A percentile compares a stretch with the other conserved stretches of the same genome.
Evolutionary conservation across 176 grass and related monocot species (phyloP).

Genomic region (Triticum aestivum): DNA sequence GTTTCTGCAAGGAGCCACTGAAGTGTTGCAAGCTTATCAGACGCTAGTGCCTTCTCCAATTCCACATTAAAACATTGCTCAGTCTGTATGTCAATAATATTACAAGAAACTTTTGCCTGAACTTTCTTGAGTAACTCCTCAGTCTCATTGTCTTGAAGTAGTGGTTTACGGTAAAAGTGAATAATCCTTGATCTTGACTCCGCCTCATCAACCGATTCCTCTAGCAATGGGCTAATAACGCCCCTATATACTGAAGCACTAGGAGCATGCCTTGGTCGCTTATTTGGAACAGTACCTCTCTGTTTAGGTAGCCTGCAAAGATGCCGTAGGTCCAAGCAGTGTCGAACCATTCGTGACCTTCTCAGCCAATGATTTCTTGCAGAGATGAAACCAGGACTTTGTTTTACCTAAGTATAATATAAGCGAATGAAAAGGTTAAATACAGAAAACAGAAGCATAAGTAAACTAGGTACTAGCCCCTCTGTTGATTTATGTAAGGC

Average conservation of each 20-base stretch:
- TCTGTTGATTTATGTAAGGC: background rate
- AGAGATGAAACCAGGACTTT: constrained; percentile 26
- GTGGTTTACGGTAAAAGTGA: constrained; percentile 69
- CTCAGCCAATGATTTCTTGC: constrained; percentile 20
- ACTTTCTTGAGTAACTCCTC: constrained; percentile 64
- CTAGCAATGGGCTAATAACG: constrained; percentile 38
- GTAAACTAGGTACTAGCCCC: background rate
- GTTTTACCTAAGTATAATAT: constrained; percentile 28
- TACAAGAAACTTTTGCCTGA: constrained; percentile 65
- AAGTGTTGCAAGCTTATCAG: constrained; percentile 64
- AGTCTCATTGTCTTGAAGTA: constrained; percentile 68
- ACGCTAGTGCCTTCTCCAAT: constrained; percentile 34
- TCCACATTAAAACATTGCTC: constrained; percentile 89
- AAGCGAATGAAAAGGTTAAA: constrained; percentile 14
- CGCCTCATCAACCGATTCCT: constrained; percentile 26
- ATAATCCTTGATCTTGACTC: constrained; percentile 34
- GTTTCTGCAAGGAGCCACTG: constrained; percentile 86
- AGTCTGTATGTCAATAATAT: constrained; percentile 58
- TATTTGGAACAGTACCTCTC: constrained; percentile 31
- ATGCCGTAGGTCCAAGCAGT: constrained; percentile 37
- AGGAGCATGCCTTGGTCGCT: background rate
- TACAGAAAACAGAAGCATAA: background rate
- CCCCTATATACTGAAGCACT: constrained; percentile 41
- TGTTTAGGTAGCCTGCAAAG: constrained; percentile 28
- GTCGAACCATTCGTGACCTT: constrained; percentile 23